Evolutionary conservation across 176 grass and related monocot genomes (phyloP), one percentile per base, ranked within the genome.

Genomic region (Carex scoparia): DNA sequence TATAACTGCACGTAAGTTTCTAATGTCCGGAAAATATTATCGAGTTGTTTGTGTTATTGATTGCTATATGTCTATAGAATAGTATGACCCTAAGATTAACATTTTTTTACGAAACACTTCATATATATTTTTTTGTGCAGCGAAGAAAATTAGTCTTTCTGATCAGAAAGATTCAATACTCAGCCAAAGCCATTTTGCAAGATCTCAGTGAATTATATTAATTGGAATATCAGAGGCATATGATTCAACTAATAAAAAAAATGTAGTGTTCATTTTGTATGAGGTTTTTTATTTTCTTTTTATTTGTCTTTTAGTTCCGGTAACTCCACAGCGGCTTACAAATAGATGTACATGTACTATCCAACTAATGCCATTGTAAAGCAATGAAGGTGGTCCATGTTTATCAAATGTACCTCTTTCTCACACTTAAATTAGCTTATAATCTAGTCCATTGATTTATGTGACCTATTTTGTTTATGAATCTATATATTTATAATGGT

Each of bases 1-100:
- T 78, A 90, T 97, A 78, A 61, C 91, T 86, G 18, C 87, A 60
- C 57, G 95, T 93, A 87, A 94, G 95, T 88, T 60, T 89, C 53
- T 66, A 10, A 27, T 55, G 3, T 35, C 3, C 63, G 5, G 33
- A 48, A 48, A 79, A 79, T 16, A 54, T 82, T 56, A 27, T 60
- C 37, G n/a, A 32, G 68, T 86, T 35, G 7, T 32, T 56, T 3
- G 44, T 75, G 33, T 51, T n/a, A 4, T 53, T 55, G 10, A 31
- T 54, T 76, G 72, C 73, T 33, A 16, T 55, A 13, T 33, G 62
- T 15, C 4, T 79, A 78, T 67, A 10, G 33, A 4, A 65, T 58
- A 6, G 7, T 70, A 42, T 42, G 16, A 48, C 48, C 14, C 1
- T 31, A 51, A 3, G 14, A 79, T 58, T 58, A 54, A 13, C 16